Base-by-base conservation (phyloP, 1,284 basidiomycete species). In the Boletus chippewaensis region DNA sequence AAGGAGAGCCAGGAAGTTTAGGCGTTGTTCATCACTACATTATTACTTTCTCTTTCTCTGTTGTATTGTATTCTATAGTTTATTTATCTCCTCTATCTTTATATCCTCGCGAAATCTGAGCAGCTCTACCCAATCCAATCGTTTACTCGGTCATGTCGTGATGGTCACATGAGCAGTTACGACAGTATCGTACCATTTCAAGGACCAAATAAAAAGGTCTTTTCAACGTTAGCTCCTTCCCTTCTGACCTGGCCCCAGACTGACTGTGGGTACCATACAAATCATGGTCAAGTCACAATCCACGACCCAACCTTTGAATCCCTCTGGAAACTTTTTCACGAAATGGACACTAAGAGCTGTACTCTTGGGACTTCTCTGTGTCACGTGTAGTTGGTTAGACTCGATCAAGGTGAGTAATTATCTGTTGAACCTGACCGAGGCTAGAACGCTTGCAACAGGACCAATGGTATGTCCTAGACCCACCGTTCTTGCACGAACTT, bases 391-490 rank as follows among this genome's bases (percentile, higher is more conserved):
- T 13, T 80, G 71, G 67, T 62, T 83, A n/a, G 81, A 84, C 60
- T 68, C 68, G 10, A 79, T 84, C 56, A 80, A 80, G 68, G 81
- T 81, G 50, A 46, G 70, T 35, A 7, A 2, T 28, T 11, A 15
- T 26, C 4, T 24, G 20, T 43, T 36, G 28, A 24, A 13, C 12
- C 15, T 15, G 11, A n/a, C 12, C 24, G 42, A 4, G 24, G 22
- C 48, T 48, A 16, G 16, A 51, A 40, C 10, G 9, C 28, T 43
- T n/a, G 34, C 18, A 22, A 24, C 40, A 81, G 79, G 66, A 76
- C 34, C 71, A 73, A 47, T 79, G 75, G 78, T 93, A 91, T 70
- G 78, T 87, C 54, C 79, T 95, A 57, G 79, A 87, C 60, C 84
- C 83, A 2, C 67, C 67, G 7, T 70, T 71, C 40, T 70, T 93